Evolutionary conservation across 352 stramenopile genomes (phyloP).

Genomic region (Globisporangium lucens): DNA sequence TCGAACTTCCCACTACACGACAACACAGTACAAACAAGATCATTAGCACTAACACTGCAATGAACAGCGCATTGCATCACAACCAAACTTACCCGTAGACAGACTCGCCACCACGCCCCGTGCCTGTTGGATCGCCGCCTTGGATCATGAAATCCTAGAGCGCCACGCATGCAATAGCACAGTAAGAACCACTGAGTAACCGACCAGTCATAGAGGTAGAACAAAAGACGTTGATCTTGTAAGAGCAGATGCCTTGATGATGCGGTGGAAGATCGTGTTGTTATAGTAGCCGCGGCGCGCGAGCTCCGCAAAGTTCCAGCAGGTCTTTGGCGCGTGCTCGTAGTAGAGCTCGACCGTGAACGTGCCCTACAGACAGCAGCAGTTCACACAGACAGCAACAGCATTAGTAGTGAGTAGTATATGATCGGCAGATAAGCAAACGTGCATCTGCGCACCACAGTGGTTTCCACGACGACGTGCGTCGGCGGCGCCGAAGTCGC

Average conservation of each 20-base stretch:
- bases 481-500: conserved; percentile 41
- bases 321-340: conserved; percentile 90
- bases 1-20: conserved; percentile 88
- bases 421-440: neutral
- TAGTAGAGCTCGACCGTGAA: conserved; percentile 94
- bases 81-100: conserved; percentile 75
- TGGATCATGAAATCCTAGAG: conserved; percentile 95
- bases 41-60: neutral
- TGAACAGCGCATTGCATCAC: neutral
- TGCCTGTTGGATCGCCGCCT: conserved; percentile 93
- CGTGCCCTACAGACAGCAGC: conserved; percentile 42
- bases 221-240: neutral
- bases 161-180: neutral
- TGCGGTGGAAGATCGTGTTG: conserved; percentile 94
- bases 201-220: neutral
- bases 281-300: conserved; percentile 94
- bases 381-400: neutral
- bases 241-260: conserved; percentile 72
- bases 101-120: conserved; percentile 89
- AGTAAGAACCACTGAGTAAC: too few relatives aligned
- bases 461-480: conserved; percentile 85
- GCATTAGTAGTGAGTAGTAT: neutral
- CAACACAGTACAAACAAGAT: neutral
- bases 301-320: conserved; percentile 92
- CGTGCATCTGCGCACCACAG: conserved; percentile 39